phyloP scores from a whole-genome alignment of 176 grass and related monocot species.

The Thalia dealbata region DNA sequence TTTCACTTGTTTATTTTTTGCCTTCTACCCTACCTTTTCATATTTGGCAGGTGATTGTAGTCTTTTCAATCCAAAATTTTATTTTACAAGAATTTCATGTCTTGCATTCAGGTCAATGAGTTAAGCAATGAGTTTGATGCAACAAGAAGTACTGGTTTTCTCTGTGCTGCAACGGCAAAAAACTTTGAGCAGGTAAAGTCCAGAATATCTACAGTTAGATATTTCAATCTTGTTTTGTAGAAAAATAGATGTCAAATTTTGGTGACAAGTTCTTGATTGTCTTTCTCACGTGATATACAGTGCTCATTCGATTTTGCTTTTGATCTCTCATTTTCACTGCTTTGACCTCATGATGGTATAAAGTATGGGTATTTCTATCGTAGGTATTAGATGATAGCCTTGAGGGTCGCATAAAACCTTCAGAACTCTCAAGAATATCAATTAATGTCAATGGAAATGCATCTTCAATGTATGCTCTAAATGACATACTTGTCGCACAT shows the following conservation, averaged over 20 bases:
- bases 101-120: conserved; percentile 56
- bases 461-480: conserved; percentile 60
- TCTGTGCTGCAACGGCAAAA: conserved; percentile 62
- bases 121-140: conserved; percentile 81
- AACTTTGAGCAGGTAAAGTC: conserved; percentile 73
- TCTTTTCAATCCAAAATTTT: conserved; percentile 13
- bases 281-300: neutral
- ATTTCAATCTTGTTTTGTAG: neutral
- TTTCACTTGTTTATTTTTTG: neutral
- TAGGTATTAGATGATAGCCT: conserved; percentile 76
- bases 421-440: conserved; percentile 61
- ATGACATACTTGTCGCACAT: conserved; percentile 85
- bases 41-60: conserved; percentile 2
- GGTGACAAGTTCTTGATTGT: neutral
- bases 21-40: neutral
- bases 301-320: neutral
- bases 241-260: neutral
- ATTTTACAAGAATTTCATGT: conserved; percentile 6
- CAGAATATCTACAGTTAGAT: neutral
- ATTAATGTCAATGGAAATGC: conserved; percentile 53
- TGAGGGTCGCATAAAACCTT: conserved; percentile 41
- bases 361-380: neutral
- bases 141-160: conserved; percentile 82
- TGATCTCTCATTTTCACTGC: neutral
- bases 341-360: neutral